phyloP scores from a whole-genome alignment of 2,329 filamentous ascomycete genomes.

The Ceratocystis destructans region DNA sequence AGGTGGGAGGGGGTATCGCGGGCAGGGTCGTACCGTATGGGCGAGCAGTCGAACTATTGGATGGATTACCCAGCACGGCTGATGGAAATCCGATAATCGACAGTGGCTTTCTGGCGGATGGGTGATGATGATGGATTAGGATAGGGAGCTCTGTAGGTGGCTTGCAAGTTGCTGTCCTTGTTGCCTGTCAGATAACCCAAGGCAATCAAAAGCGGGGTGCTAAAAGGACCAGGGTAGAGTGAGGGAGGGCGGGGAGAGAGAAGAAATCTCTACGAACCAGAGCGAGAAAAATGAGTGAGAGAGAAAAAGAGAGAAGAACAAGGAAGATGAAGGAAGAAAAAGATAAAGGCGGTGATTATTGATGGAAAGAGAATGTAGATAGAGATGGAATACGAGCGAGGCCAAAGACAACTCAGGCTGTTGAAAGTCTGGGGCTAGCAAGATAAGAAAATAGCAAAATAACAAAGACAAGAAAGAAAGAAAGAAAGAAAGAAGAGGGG shows the following conservation, averaged over 20 bases:
- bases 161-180: not conserved
- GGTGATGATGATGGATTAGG: not conserved
- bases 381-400: not conserved
- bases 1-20: not conserved
- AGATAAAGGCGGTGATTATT: not conserved
- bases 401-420: not conserved
- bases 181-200: not conserved
- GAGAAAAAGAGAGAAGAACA: not conserved
- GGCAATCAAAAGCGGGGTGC: constrained; percentile 5
- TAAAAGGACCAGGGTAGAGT: not conserved
- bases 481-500: not conserved
- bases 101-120: not conserved
- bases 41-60: not conserved
- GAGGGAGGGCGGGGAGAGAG: not conserved
- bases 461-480: not conserved
- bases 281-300: not conserved
- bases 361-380: not conserved
- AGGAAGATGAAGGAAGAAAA: not conserved
- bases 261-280: not conserved
- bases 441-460: not conserved
- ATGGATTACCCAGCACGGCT: not conserved
- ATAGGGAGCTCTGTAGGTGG: not conserved
- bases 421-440: not conserved
- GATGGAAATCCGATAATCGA: not conserved
- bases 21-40: not conserved